Evolutionary conservation across 2,329 filamentous ascomycete genomes (phyloP).

Genomic region (Dryadomyces quercivorus): DNA sequence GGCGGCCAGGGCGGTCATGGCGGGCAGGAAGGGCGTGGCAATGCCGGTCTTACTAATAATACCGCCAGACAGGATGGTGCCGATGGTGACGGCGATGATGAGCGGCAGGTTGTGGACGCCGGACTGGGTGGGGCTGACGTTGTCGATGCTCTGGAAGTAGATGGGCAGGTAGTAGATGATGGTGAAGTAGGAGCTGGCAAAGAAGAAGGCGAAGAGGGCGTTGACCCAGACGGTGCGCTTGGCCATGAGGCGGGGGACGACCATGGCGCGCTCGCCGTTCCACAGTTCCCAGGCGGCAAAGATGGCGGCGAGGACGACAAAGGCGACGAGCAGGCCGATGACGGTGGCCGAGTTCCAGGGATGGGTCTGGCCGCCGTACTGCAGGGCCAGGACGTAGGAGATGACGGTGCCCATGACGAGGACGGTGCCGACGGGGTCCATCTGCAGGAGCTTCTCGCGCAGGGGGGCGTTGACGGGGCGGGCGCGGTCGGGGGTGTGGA

Average conservation of each 20-base stretch:
- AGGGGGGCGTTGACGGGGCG: slow-evolving; percentile 18
- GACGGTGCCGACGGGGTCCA: slow-evolving; percentile 27
- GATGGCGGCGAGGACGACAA: slow-evolving; percentile 12
- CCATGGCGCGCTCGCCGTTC: slow-evolving; percentile 34
- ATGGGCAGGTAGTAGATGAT: slow-evolving; percentile 34
- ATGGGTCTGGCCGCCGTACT: slow-evolving; percentile 28
- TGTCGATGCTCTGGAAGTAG: slow-evolving; percentile 38
- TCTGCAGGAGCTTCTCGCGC: slow-evolving; percentile 27
- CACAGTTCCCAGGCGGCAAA: slow-evolving; percentile 22
- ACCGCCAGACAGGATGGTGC: slow-evolving; percentile 21
- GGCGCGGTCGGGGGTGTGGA: slow-evolving; percentile 21
- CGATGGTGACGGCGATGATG: slow-evolving; percentile 24
- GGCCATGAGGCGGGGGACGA: slow-evolving; percentile 31
- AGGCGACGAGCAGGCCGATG: slow-evolving; percentile 23
- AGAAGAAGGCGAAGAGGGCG: slow-evolving; percentile 27
- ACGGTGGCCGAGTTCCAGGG: slow-evolving; percentile 22
- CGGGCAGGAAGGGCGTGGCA: slow-evolving; percentile 24
- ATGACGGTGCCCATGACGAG: slow-evolving; percentile 27
- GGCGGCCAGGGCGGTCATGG: slow-evolving; percentile 23
- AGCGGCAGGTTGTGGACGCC: slow-evolving; percentile 29
- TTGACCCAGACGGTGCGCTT: slow-evolving; percentile 30
- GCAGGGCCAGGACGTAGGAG: slow-evolving; percentile 27
- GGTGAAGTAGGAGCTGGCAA: slow-evolving; percentile 31
- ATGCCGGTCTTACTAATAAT: slow-evolving; percentile 19
- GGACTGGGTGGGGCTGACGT: slow-evolving; percentile 21